These are phyloP conservation scores for Penicillium bialowiezense DNA, from an alignment of 495 filamentous ascomycete genomes.

Conservation along the genomic window DNA sequence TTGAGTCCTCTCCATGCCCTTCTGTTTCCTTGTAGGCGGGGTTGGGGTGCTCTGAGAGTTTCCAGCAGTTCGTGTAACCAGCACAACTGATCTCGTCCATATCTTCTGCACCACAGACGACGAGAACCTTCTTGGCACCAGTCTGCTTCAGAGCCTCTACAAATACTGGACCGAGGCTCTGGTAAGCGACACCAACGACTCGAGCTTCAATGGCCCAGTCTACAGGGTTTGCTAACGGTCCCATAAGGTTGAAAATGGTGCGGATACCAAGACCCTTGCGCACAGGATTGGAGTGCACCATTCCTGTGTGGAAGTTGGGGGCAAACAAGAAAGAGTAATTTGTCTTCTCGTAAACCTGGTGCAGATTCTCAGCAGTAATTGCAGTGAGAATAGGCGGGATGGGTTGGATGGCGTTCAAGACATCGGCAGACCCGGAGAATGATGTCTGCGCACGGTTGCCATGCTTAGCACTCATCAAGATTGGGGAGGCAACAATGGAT, in stretches of 20 bases:
- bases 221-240: slow-evolving; percentile 86
- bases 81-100: slow-evolving; percentile 94
- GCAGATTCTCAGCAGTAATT: slow-evolving; percentile 66
- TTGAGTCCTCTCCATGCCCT: slow-evolving; percentile 29
- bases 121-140: slow-evolving; percentile 79
- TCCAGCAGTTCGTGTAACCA: slow-evolving; percentile 84
- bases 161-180: slow-evolving; percentile 80
- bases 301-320: slow-evolving; percentile 92
- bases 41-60: slow-evolving; percentile 56
- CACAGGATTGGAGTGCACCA: slow-evolving; percentile 80
- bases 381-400: slow-evolving; percentile 67
- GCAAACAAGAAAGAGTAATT: slow-evolving; percentile 98
- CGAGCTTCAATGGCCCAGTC: slow-evolving; percentile 80
- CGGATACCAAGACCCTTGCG: slow-evolving; percentile 82
- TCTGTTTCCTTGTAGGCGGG: slow-evolving; percentile 33
- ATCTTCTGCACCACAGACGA: slow-evolving; percentile 92
- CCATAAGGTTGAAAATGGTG: slow-evolving; percentile 95
- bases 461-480: slow-evolving; percentile 86
- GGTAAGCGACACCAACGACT: slow-evolving; percentile 85
- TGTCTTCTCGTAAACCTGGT: slow-evolving; percentile 65
- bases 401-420: slow-evolving; percentile 70
- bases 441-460: slow-evolving; percentile 96
- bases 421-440: slow-evolving; percentile 90
- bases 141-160: slow-evolving; percentile 75
- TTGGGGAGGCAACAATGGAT: slow-evolving; percentile 82